Conservation (phyloP, 176 grass and related monocot genomes). For the Tuctoria greenei region DNA sequence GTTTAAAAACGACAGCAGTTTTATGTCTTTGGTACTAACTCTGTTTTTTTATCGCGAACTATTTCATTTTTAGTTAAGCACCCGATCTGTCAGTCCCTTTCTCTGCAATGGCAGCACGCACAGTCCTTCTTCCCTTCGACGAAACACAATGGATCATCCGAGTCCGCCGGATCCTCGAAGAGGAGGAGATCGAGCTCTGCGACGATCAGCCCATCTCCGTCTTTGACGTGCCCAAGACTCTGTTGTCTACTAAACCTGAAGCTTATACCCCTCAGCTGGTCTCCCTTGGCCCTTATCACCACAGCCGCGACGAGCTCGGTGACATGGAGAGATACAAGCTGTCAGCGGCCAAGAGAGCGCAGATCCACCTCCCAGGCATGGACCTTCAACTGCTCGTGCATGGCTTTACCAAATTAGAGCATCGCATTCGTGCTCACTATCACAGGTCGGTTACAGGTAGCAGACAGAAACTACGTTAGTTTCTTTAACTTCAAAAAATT, state of each 20-base stretch:
- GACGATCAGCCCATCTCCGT: slow-evolving; percentile 55
- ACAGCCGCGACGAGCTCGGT: slow-evolving; percentile 48
- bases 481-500: neutral
- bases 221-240: slow-evolving; percentile 63
- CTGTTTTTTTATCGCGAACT: neutral
- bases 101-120: slow-evolving; percentile 21
- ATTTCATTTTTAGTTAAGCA: neutral
- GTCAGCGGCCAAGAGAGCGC: slow-evolving; percentile 49
- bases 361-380: slow-evolving; percentile 32
- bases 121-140: slow-evolving; percentile 41
- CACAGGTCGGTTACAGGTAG: slow-evolving; percentile 46
- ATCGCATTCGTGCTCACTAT: slow-evolving; percentile 69
- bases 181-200: slow-evolving; percentile 55
- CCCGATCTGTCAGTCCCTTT: neutral
- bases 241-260: slow-evolving; percentile 56
- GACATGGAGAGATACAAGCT: slow-evolving; percentile 93
- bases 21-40: neutral
- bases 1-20: neutral
- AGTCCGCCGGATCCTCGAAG: slow-evolving; percentile 45
- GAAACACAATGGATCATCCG: slow-evolving; percentile 65
- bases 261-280: slow-evolving; percentile 64
- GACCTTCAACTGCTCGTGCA: slow-evolving; percentile 56
- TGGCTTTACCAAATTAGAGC: slow-evolving; percentile 44
- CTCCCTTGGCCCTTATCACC: slow-evolving; percentile 80
- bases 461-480: neutral